phyloP scores from a whole-genome alignment of 208 protist species.

The Endotrypanum monterogeii region DNA sequence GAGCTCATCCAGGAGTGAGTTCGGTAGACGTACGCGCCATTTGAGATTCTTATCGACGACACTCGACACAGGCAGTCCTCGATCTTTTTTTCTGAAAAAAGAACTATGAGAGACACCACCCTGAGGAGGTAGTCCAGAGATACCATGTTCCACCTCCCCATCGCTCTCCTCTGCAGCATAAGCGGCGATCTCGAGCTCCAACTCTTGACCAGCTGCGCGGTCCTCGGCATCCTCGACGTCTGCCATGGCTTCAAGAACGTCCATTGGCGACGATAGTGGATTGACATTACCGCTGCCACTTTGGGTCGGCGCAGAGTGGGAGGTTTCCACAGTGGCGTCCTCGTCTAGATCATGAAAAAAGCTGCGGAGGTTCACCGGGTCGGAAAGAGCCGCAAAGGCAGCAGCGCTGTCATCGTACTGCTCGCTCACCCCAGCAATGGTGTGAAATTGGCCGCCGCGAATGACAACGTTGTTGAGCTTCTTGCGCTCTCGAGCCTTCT shows the following conservation, averaged over 20 bases:
- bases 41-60: background rate
- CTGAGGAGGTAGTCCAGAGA: background rate
- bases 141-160: conserved; percentile 37
- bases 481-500: conserved; percentile 95
- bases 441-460: conserved; percentile 92
- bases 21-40: background rate
- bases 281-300: background rate
- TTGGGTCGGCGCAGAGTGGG: background rate
- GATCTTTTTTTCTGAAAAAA: background rate
- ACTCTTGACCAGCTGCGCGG: conserved; percentile 49
- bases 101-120: background rate
- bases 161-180: conserved; percentile 55
- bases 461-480: conserved; percentile 95
- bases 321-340: conserved; percentile 56
- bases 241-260: conserved; percentile 66
- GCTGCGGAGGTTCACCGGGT: conserved; percentile 74
- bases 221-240: conserved; percentile 84
- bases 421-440: conserved; percentile 64
- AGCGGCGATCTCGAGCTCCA: conserved; percentile 63
- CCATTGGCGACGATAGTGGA: conserved; percentile 2
- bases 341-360: conserved; percentile 91
- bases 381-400: conserved; percentile 68
- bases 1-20: conserved; percentile 12
- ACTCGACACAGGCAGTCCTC: background rate
- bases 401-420: conserved; percentile 65